Evolutionary conservation across 2,329 filamentous ascomycete species (phyloP).

Genomic region (Fusarium marasasianum): DNA sequence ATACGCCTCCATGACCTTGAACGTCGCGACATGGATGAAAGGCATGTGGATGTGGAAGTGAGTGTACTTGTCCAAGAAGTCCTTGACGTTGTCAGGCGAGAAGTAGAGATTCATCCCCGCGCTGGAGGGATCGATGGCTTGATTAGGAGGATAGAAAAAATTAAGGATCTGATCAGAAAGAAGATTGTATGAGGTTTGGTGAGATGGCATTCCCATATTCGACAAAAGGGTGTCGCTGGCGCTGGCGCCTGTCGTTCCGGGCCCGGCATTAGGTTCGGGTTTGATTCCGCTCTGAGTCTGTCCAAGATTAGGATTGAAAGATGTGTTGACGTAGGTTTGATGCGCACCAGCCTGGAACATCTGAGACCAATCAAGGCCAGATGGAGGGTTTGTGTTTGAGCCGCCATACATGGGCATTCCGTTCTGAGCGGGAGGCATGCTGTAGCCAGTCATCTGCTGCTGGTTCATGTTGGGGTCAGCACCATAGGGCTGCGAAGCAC

Average conservation of each 20-base stretch:
- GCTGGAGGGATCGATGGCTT: conserved; percentile 61
- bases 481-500: conserved; percentile 64
- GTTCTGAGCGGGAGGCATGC: conserved; percentile 69
- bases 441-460: conserved; percentile 72
- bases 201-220: conserved; percentile 59
- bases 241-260: conserved; percentile 60
- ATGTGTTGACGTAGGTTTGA: conserved; percentile 69
- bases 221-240: conserved; percentile 58
- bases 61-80: conserved; percentile 75
- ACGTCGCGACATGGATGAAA: conserved; percentile 76
- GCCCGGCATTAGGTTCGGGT: conserved; percentile 68
- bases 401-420: conserved; percentile 71
- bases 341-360: conserved; percentile 81
- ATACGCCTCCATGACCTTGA: conserved; percentile 72
- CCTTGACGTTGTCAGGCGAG: conserved; percentile 73
- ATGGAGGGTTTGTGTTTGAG: conserved; percentile 69
- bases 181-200: conserved; percentile 62
- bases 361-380: conserved; percentile 77
- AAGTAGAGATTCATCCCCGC: conserved; percentile 69
- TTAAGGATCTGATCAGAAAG: conserved; percentile 65
- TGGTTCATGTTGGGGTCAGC: conserved; percentile 70
- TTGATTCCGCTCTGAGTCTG: conserved; percentile 76
- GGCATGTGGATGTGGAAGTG: conserved; percentile 80
- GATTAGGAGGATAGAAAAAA: conserved; percentile 63
- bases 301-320: conserved; percentile 72